Evolutionary conservation across 495 filamentous ascomycete genomes (phyloP), one percentile per base, ranked within the genome.

Genomic region (Hypomontagnella monticulosa): DNA sequence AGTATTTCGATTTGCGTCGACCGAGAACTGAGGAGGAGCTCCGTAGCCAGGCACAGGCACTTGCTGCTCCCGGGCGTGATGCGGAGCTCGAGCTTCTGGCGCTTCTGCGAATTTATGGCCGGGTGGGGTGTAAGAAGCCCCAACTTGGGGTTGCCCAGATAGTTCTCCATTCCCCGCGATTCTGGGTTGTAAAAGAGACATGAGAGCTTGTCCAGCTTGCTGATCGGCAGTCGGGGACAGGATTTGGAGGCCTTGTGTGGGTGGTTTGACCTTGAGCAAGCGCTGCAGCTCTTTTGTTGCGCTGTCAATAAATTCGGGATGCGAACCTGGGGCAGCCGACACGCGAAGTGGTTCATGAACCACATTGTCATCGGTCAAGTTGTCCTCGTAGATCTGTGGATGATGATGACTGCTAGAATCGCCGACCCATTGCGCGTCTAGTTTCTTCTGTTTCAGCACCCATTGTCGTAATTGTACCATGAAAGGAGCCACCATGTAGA

Each of bases 401-500:
- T 74, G 66, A 9, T 61, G 33, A 27, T 69, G 62, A 23, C 14
- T 46, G 12, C 20, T 50, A 3, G 57, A 37, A 38, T 63, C 33
- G 12, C 63, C 68, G 38, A 59, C 66, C 44, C 74, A 79, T 62
- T 76, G 76, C 3, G 71, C 75, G 70, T 91, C 89, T 40, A 82
- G 78, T 75, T 86, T 92, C 80, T 83, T 91, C 80, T 95, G 92
- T 71, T 89, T 85, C 10, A 87, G 76, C 23, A 97, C 93, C 95
- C 95, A 99, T 72, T 91, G 92, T 73, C 93, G 93, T 42, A 99
- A 76, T 15, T 84, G 91, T 33, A 84, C 85, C 61, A 99, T 79
- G 71, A 99, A 98, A 0, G 95, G 93, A 1, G 92, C 93, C 14
- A 99, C 95, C 93, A 97, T 97, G 75, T 97, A 98, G 72, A 97